Evolutionary conservation across 2,329 filamentous ascomycete species (phyloP), one percentile per base, ranked within the genome.

Genomic region (Diplodia sapinea): DNA sequence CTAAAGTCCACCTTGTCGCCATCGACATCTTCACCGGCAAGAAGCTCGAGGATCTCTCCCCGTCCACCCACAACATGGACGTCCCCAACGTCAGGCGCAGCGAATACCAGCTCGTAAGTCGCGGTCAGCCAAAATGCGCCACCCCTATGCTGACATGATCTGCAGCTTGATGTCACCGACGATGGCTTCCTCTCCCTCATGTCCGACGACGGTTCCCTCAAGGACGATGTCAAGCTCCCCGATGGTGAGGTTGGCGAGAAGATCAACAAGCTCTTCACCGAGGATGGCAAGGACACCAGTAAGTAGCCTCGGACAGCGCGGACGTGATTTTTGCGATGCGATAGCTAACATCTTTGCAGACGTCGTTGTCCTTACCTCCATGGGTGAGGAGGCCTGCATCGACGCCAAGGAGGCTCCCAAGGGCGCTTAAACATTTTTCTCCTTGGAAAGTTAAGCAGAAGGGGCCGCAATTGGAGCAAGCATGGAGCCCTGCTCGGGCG

Each of bases 21-120:
- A 89, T 96, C 82, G 95, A 99, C 83, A 98, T 99, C 87, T 99
- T 99, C 91, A 99, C 94, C 74, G 88, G 88, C 89, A 99, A 97
- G 92, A 99, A 99, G 90, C 88, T 97, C 74, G 95, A 99, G 87
- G 96, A 99, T 86, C 89, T 99, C 72, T 97, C 90, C 84, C 95
- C 95, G 76, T 99, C 95, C 81, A 99, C 95, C 87, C 88, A 90
- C 85, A 89, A 96, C 88, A 96, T 96, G 92, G 93, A 99, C 79
- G 95, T 99, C 75, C 96, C 96, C 84, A 91, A 95, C 85, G 94
- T 98, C 84, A 82, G 81, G 77, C 94, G 94, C 79, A 88, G 87
- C 83, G 94, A 97, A 87, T 96, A 91, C 87, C 91, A 95, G 87
- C 89, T 98, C 78, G 93, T 97, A 86, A 89, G 93, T 88, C 43